Evolutionary conservation across 2,329 filamentous ascomycete genomes (phyloP).

Genomic region (Penicillium sp.): DNA sequence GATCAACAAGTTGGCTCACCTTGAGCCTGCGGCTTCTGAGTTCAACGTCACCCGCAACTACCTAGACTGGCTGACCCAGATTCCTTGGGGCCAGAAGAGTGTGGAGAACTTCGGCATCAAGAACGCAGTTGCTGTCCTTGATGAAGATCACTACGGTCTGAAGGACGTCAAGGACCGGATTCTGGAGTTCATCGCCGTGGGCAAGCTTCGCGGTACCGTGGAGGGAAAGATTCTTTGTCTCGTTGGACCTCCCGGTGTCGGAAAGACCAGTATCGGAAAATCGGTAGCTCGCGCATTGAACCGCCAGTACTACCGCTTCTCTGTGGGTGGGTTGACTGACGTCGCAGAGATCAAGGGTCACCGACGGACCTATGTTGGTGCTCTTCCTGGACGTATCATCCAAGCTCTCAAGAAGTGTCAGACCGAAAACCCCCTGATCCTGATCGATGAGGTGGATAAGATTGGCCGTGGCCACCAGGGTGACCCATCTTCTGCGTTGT

Average conservation of each 20-base stretch:
- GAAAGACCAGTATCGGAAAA: slow-evolving; percentile 98
- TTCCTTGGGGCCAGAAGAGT: slow-evolving; percentile 94
- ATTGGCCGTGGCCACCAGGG: slow-evolving; percentile 96
- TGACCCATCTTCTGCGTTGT: slow-evolving; percentile 88
- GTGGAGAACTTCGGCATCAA: slow-evolving; percentile 95
- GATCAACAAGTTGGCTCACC: slow-evolving; percentile 91
- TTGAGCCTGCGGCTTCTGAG: slow-evolving; percentile 94
- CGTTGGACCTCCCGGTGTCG: slow-evolving; percentile 94
- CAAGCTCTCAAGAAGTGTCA: slow-evolving; percentile 99
- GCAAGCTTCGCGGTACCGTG: slow-evolving; percentile 92
- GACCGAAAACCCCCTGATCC: slow-evolving; percentile 93
- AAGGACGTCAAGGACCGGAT: slow-evolving; percentile 99
- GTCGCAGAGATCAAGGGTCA: slow-evolving; percentile 99
- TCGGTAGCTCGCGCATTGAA: slow-evolving; percentile 94
- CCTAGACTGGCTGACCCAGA: slow-evolving; percentile 96
- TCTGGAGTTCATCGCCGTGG: slow-evolving; percentile 95
- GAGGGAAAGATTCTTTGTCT: slow-evolving; percentile 99
- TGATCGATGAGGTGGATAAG: slow-evolving; percentile 98
- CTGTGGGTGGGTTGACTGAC: slow-evolving; percentile 92
- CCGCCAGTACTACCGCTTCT: slow-evolving; percentile 97
- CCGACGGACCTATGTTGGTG: slow-evolving; percentile 92
- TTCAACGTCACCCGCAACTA: slow-evolving; percentile 99
- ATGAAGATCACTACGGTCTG: slow-evolving; percentile 94
- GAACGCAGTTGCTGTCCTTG: slow-evolving; percentile 84
- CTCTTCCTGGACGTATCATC: slow-evolving; percentile 92